A percentile compares a stretch with the other conserved stretches of the same genome.
Evolutionary conservation across 176 grass and related monocot species (phyloP).

Genomic region (Melocanna baccifera): DNA sequence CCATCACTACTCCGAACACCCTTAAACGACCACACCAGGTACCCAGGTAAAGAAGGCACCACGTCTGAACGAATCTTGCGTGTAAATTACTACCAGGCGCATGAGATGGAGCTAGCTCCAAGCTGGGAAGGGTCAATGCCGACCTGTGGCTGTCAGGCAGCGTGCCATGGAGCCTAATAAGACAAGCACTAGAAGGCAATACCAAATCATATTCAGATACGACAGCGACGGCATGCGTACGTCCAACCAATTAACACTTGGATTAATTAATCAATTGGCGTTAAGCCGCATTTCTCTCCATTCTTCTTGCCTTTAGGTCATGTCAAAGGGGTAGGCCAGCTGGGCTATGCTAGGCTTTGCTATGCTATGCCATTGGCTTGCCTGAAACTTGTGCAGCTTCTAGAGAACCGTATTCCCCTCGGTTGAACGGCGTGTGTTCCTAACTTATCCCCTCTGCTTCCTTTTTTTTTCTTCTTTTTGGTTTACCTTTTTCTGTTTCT

Average conservation of each 20-base stretch:
- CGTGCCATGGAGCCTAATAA: not conserved
- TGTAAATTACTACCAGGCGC: not conserved
- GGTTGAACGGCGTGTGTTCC: slow-evolving; percentile 5
- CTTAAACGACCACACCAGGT: not conserved
- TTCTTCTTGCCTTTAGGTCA: not conserved
- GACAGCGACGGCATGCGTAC: slow-evolving; percentile 17
- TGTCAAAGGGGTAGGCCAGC: not conserved
- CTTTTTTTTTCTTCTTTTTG: too few relatives aligned
- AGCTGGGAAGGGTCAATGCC: not conserved
- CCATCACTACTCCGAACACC: too few relatives aligned
- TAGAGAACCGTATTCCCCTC: slow-evolving; percentile 4
- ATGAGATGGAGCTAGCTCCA: not conserved
- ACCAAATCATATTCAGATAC: not conserved
- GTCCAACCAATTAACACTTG: not conserved
- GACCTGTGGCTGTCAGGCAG: too few relatives aligned
- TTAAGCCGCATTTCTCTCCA: not conserved
- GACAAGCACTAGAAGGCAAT: not conserved
- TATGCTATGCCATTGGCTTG: not conserved
- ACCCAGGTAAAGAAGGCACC: not conserved
- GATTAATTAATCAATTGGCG: not conserved
- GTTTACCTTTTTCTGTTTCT: not conserved
- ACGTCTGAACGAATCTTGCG: not conserved
- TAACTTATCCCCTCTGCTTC: not conserved
- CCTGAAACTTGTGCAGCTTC: not conserved
- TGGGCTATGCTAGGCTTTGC: not conserved